These are phyloP conservation scores for Tripterygium wilfordii DNA, from an alignment of 177 flowering plant species.

Conservation along the genomic window DNA sequence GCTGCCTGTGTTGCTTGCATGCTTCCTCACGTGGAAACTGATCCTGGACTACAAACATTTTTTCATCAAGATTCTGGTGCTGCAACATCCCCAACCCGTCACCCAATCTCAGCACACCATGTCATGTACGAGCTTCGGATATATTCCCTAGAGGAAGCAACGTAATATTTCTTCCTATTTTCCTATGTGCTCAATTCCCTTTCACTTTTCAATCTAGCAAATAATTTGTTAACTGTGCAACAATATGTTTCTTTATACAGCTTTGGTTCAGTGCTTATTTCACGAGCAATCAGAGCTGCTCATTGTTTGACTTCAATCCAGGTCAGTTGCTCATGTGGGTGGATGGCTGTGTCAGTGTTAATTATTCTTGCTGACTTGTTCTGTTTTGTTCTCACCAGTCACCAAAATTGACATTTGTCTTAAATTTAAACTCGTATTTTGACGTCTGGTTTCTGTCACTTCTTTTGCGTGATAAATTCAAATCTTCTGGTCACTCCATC, in stretches of 20 bases:
- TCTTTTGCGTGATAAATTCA: too few species aligned
- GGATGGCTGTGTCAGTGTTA: too few species aligned
- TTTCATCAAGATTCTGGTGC: constrained; percentile 48
- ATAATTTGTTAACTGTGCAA: too few species aligned
- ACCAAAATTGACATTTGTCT: too few species aligned
- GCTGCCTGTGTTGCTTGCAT: constrained; percentile 79
- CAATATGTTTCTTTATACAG: constrained; percentile 28
- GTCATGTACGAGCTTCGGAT: constrained; percentile 96
- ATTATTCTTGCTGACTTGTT: not conserved
- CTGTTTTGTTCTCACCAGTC: too few species aligned
- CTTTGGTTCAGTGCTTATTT: constrained; percentile 82
- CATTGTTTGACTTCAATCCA: constrained; percentile 99
- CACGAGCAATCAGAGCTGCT: constrained; percentile 96
- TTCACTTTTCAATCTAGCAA: too few species aligned
- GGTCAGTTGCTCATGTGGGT: constrained; percentile 40
- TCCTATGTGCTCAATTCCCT: too few species aligned
- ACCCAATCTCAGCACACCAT: constrained; percentile 85
- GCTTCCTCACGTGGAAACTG: constrained; percentile 73
- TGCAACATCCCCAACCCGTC: constrained; percentile 91
- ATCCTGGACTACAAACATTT: constrained; percentile 56
- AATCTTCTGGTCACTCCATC: too few species aligned
- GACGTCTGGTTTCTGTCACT: too few species aligned
- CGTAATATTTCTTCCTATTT: constrained; percentile 40
- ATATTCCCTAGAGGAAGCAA: constrained; percentile 94
- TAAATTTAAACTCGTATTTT: too few species aligned